Evolutionary conservation across 1,284 basidiomycete species (phyloP).

Genomic region (Peniophora sp.): DNA sequence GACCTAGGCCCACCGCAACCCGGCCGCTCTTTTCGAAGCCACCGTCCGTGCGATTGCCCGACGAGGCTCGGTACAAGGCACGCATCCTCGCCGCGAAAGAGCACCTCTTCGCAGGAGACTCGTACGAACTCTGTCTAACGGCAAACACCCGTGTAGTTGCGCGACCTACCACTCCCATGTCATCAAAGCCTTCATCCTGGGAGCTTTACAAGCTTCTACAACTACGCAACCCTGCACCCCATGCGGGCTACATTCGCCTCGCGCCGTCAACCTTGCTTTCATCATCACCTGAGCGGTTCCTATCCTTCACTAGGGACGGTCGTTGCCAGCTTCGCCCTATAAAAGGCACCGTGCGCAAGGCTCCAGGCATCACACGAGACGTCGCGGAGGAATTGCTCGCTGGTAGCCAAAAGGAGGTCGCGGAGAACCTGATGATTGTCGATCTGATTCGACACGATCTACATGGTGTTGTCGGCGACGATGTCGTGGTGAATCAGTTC

Average conservation of each 20-base stretch:
- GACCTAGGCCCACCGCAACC: neutral
- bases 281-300: constrained; percentile 91
- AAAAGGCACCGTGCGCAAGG: constrained; percentile 84
- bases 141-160: constrained; percentile 50
- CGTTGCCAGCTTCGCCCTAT: constrained; percentile 88
- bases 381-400: constrained; percentile 59
- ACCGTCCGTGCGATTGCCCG: constrained; percentile 40
- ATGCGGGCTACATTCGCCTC: constrained; percentile 78
- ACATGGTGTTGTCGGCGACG: constrained; percentile 64
- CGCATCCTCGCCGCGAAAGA: constrained; percentile 73
- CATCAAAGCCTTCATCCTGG: constrained; percentile 50
- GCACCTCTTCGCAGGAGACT: constrained; percentile 78
- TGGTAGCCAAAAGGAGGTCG: constrained; percentile 85
- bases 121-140: constrained; percentile 95
- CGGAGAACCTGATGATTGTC: constrained; percentile 98
- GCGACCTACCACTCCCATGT: constrained; percentile 13
- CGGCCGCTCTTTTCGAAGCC: constrained; percentile 9
- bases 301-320: constrained; percentile 65
- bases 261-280: constrained; percentile 60
- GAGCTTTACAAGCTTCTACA: constrained; percentile 68
- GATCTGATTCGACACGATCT: constrained; percentile 94
- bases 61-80: constrained; percentile 56
- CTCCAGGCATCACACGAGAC: constrained; percentile 49
- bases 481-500: constrained; percentile 80
- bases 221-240: constrained; percentile 82